phyloP scores from a whole-genome alignment of 148 eudicot species.

The Rhododendron henanense region DNA sequence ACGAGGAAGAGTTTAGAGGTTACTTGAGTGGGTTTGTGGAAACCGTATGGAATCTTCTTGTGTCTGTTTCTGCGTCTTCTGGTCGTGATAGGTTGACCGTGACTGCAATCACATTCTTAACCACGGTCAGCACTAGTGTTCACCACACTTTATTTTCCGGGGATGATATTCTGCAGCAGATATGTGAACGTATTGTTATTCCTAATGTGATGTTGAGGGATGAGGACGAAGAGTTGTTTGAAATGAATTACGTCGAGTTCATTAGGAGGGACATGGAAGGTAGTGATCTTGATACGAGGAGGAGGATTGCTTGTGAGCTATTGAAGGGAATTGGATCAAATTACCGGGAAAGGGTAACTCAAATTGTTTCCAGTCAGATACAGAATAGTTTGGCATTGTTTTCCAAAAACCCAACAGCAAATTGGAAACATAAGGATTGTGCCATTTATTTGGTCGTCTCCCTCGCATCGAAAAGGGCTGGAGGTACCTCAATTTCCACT shows the following conservation, averaged over 20 bases:
- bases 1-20: slow-evolving; percentile 71
- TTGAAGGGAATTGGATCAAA: slow-evolving; percentile 78
- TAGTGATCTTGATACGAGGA: slow-evolving; percentile 93
- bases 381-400: slow-evolving; percentile 57
- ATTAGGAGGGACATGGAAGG: slow-evolving; percentile 96
- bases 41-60: slow-evolving; percentile 70
- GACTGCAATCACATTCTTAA: slow-evolving; percentile 81
- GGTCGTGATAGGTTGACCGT: slow-evolving; percentile 78
- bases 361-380: slow-evolving; percentile 58
- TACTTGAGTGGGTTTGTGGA: slow-evolving; percentile 74
- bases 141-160: slow-evolving; percentile 63
- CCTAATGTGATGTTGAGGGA: slow-evolving; percentile 94
- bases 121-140: slow-evolving; percentile 73
- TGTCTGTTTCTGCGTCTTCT: slow-evolving; percentile 55
- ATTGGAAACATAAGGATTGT: slow-evolving; percentile 94
- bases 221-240: slow-evolving; percentile 94
- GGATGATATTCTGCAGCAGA: slow-evolving; percentile 74
- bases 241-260: slow-evolving; percentile 87
- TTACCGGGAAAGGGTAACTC: slow-evolving; percentile 71
- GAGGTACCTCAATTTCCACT: slow-evolving; percentile 66
- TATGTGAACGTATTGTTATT: slow-evolving; percentile 76
- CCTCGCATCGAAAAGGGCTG: slow-evolving; percentile 67
- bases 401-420: slow-evolving; percentile 59
- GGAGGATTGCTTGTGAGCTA: slow-evolving; percentile 97
- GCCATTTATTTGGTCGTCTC: slow-evolving; percentile 91